These are phyloP conservation scores for Isabelozyma rhagii DNA, from an alignment of 805 yeast genomes.

Conservation along the genomic window DNA sequence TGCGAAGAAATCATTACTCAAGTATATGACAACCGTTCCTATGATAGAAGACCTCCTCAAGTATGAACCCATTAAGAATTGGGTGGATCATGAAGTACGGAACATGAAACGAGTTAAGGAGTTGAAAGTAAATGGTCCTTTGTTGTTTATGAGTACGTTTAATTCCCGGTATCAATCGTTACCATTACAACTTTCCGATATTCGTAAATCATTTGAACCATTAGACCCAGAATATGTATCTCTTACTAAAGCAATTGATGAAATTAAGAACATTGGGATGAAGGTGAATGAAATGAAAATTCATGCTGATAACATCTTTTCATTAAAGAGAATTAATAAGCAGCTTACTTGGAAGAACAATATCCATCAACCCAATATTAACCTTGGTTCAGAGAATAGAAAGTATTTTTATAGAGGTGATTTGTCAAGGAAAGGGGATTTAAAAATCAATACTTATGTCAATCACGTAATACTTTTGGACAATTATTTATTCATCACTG, in stretches of 20 bases:
- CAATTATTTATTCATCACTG: slow-evolving; percentile 65
- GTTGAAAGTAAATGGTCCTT: slow-evolving; percentile 37
- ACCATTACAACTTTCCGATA: slow-evolving; percentile 60
- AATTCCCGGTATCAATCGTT: slow-evolving; percentile 47
- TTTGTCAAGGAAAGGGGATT: slow-evolving; percentile 59
- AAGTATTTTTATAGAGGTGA: slow-evolving; percentile 57
- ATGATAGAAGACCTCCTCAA: slow-evolving; percentile 54
- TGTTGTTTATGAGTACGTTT: slow-evolving; percentile 40
- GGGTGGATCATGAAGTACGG: slow-evolving; percentile 53
- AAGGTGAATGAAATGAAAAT: slow-evolving; percentile 63
- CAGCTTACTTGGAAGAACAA: slow-evolving; percentile 52
- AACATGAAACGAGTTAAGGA: slow-evolving; percentile 49
- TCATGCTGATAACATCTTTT: slow-evolving; percentile 55
- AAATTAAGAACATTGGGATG: slow-evolving; percentile 51
- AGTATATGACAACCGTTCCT: slow-evolving; percentile 61
- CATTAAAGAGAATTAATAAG: slow-evolving; percentile 50
- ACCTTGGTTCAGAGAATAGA: slow-evolving; percentile 53
- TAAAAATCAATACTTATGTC: slow-evolving; percentile 54
- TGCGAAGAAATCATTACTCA: slow-evolving; percentile 52
- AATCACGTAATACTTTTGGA: slow-evolving; percentile 61
- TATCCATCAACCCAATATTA: slow-evolving; percentile 45
- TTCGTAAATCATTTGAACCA: slow-evolving; percentile 42
- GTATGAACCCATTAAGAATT: slow-evolving; percentile 51
- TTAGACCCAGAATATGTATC: slow-evolving; percentile 51
- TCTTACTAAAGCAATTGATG: slow-evolving; percentile 51